These are phyloP conservation scores for Malus orientalis DNA, from an alignment of 306 rosid genomes.

Conservation along the genomic window DNA sequence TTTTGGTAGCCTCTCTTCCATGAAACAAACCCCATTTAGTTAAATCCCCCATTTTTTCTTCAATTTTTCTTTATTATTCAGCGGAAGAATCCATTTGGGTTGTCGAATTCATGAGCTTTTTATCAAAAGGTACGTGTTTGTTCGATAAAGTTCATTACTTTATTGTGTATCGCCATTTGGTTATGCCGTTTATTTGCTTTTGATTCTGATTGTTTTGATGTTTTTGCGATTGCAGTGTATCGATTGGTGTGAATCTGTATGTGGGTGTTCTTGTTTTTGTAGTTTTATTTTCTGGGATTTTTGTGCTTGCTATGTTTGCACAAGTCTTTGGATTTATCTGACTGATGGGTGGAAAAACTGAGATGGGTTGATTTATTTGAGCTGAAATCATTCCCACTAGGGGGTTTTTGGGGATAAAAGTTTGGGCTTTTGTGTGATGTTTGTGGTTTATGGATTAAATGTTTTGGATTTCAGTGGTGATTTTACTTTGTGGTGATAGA, in stretches of 20 bases:
- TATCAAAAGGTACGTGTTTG: conserved; percentile 8
- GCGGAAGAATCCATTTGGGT: conserved; percentile 2
- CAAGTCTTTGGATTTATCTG: conserved; percentile 6
- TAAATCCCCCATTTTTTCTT: conserved; percentile 2
- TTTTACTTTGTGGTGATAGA: neutral
- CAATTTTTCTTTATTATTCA: neutral
- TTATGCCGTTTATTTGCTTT: neutral
- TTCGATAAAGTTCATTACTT: conserved; percentile 1
- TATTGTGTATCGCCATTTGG: neutral
- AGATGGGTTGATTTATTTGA: conserved; percentile 7
- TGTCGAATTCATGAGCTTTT: neutral
- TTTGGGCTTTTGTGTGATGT: neutral
- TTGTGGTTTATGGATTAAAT: conserved; percentile 8
- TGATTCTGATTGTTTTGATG: neutral
- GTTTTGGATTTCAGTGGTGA: neutral
- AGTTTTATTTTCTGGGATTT: neutral
- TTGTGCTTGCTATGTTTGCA: neutral
- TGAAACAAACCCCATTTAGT: conserved; percentile 7
- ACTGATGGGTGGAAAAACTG: neutral
- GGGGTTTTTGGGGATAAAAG: neutral
- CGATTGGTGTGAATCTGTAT: conserved; percentile 16
- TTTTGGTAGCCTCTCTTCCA: conserved; percentile 1
- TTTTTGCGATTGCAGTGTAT: conserved; percentile 8
- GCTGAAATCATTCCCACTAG: neutral
- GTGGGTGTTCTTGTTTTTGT: conserved; percentile 5